phyloP scores from a whole-genome alignment of 495 filamentous ascomycete genomes.

The Aspergillus homomorphus region DNA sequence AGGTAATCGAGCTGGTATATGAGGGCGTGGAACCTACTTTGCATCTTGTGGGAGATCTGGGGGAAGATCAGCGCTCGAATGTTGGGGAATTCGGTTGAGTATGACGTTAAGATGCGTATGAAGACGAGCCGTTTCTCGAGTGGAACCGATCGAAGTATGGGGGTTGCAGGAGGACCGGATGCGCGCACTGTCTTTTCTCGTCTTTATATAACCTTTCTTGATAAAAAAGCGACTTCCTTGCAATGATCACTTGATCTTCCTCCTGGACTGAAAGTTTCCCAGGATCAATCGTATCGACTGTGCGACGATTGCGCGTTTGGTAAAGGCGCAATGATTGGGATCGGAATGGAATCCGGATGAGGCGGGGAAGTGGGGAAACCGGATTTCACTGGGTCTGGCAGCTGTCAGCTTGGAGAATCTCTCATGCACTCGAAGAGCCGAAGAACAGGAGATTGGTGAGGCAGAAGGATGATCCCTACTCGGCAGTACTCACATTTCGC shows the following conservation, averaged over 20 bases:
- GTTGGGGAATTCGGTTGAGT: conserved; percentile 8
- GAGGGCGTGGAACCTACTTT: conserved; percentile 22
- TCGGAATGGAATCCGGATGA: conserved; percentile 11
- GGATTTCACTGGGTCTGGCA: conserved; percentile 8
- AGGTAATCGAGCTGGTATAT: background rate
- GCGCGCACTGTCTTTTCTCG: too few relatives aligned
- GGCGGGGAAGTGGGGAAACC: conserved; percentile 30
- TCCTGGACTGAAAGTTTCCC: background rate
- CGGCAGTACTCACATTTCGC: conserved; percentile 1
- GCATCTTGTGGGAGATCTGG: conserved; percentile 19
- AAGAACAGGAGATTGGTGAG: background rate
- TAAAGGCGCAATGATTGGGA: conserved; percentile 6
- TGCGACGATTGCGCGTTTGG: conserved; percentile 4
- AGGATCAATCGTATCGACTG: conserved; percentile 5
- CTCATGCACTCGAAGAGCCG: conserved; percentile 5
- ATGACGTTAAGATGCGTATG: conserved; percentile 14
- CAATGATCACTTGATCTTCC: background rate
- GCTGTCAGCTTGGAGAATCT: conserved; percentile 8
- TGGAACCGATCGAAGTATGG: conserved; percentile 3
- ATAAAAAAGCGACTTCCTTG: background rate
- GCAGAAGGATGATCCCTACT: conserved; percentile 6
- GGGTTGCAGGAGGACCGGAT: background rate
- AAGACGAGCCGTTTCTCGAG: background rate
- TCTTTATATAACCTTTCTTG: background rate
- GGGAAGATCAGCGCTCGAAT: conserved; percentile 11